Evolutionary conservation across 345 rosid species (phyloP).

Genomic region (Capsella bursapastoris): DNA sequence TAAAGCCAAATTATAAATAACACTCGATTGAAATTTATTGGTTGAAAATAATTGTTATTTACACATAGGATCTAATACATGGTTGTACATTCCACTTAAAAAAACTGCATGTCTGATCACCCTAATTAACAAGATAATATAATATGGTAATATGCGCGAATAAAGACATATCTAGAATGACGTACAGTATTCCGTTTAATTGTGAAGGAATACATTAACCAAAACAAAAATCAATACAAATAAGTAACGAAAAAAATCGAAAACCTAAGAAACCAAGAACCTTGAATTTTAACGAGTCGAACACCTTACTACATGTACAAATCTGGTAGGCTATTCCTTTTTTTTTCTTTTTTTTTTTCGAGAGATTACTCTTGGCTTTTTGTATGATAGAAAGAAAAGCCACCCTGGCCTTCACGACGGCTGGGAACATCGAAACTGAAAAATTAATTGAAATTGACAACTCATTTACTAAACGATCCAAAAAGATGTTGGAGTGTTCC

Average conservation of each 20-base stretch:
- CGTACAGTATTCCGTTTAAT: not conserved
- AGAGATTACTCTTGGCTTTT: not conserved
- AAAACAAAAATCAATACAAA: not conserved
- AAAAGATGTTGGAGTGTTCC: constrained; percentile 9
- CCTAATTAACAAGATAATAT: not conserved
- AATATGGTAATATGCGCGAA: not conserved
- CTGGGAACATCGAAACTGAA: constrained; percentile 7
- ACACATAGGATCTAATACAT: not conserved
- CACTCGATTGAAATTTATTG: not conserved
- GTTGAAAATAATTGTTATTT: not conserved
- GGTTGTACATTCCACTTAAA: not conserved
- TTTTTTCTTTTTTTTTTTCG: not conserved
- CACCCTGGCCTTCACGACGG: not conserved
- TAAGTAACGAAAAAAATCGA: not conserved
- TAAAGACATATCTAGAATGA: not conserved
- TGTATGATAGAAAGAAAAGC: not conserved
- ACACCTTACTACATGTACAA: not conserved
- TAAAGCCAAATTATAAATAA: not conserved
- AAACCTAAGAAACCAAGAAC: not conserved
- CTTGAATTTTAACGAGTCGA: not conserved
- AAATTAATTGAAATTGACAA: not conserved
- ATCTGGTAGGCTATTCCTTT: not conserved
- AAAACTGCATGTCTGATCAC: not conserved
- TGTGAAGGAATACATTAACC: not conserved
- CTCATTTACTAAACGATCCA: constrained; percentile 17